These are phyloP conservation scores for Sporothrix brasiliensis DNA, from an alignment of 2,329 filamentous ascomycete genomes.

Conservation along the genomic window DNA sequence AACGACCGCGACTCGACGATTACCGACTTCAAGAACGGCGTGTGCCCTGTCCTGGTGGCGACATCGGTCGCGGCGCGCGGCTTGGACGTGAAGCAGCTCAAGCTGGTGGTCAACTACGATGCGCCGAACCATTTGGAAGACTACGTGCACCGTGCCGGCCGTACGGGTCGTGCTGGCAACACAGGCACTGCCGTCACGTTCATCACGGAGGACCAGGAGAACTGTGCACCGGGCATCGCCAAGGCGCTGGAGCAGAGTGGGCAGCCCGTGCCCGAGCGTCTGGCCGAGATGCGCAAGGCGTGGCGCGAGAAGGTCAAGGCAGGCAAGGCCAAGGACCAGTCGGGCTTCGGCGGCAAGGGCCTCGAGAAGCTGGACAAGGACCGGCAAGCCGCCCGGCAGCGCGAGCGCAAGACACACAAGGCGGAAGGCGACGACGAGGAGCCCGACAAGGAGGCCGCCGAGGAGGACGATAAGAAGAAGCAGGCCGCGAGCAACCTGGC, in stretches of 20 bases:
- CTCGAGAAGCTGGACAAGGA: constrained; percentile 89
- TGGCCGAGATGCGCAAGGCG: constrained; percentile 66
- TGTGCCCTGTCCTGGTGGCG: constrained; percentile 86
- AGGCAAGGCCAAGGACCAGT: constrained; percentile 85
- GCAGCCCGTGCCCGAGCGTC: constrained; percentile 73
- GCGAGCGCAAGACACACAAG: constrained; percentile 87
- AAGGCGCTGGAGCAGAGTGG: constrained; percentile 93
- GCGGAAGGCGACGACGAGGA: constrained; percentile 84
- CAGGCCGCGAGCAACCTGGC: constrained; percentile 69
- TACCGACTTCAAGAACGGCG: constrained; percentile 87
- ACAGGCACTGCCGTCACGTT: constrained; percentile 95
- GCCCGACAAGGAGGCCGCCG: constrained; percentile 64
- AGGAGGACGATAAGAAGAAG: constrained; percentile 68
- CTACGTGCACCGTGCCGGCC: constrained; percentile 91
- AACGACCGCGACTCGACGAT: constrained; percentile 91
- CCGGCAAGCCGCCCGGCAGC: constrained; percentile 80
- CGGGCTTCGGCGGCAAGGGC: constrained; percentile 93
- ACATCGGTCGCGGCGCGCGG: constrained; percentile 95
- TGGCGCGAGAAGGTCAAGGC: constrained; percentile 90
- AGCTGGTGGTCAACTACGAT: constrained; percentile 94
- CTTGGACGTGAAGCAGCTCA: constrained; percentile 92
- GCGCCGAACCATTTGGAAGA: constrained; percentile 93
- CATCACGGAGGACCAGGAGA: constrained; percentile 86
- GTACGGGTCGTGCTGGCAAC: constrained; percentile 92
- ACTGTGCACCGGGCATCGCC: constrained; percentile 82